These are phyloP conservation scores for Phytophthora pinifolia DNA, from an alignment of 352 stramenopile genomes.

Conservation along the genomic window DNA sequence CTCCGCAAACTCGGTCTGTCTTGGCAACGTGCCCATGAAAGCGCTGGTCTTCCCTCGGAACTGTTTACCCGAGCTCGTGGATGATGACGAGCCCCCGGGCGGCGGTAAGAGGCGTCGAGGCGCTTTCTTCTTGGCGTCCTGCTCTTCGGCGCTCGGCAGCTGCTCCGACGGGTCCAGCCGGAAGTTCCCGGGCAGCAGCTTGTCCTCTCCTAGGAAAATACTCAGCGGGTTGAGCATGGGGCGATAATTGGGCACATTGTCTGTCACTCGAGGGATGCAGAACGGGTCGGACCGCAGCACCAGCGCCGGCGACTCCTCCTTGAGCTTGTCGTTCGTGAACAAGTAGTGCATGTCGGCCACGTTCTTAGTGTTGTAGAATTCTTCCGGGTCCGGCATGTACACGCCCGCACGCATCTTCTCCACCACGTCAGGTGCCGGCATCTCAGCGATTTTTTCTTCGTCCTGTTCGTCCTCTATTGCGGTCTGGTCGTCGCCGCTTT, in stretches of 20 bases:
- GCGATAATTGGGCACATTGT: constrained; percentile 72
- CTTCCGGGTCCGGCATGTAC: constrained; percentile 25
- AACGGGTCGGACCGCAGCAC: constrained; percentile 66
- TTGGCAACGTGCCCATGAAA: constrained; percentile 63
- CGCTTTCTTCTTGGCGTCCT: constrained; percentile 2
- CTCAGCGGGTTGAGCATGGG: constrained; percentile 70
- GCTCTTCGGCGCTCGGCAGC: constrained; percentile 14
- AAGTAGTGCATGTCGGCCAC: constrained; percentile 58
- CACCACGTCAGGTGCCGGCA: constrained; percentile 14
- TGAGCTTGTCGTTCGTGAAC: constrained; percentile 69
- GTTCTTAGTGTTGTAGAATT: constrained; percentile 35
- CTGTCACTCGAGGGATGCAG: constrained; percentile 69
- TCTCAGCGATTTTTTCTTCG: constrained; percentile 13
- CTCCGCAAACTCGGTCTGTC: constrained; percentile 52
- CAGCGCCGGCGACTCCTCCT: constrained; percentile 46
- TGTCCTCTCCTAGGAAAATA: constrained; percentile 68
- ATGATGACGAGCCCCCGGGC: constrained; percentile 20
- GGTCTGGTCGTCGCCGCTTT: constrained; percentile 25
- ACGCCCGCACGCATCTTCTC: constrained; percentile 23
- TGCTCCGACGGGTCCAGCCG: constrained; percentile 51
- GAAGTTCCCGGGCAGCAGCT: constrained; percentile 70
- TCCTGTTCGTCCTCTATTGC: constrained; percentile 19
- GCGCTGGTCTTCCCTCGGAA: constrained; percentile 43
- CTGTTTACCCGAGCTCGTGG: constrained; percentile 20
- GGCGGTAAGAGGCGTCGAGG: constrained; percentile 1